A percentile compares a stretch with the other conserved stretches of the same genome.
These are phyloP conservation scores for Zalaria sp. DNA, from an alignment of 2,329 filamentous ascomycete species.

Conservation along the genomic window DNA sequence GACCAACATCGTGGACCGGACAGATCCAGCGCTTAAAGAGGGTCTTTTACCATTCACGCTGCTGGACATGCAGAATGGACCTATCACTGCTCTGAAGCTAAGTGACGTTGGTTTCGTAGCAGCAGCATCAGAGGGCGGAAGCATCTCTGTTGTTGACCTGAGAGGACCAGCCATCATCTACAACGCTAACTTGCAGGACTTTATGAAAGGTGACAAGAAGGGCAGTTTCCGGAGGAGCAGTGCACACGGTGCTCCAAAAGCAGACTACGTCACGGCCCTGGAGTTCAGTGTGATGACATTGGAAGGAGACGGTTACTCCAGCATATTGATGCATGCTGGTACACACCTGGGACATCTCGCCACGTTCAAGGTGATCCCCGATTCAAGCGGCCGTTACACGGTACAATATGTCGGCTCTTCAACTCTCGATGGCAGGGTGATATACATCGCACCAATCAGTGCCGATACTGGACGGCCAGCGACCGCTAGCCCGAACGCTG, in stretches of 20 bases:
- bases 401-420: conserved; percentile 57
- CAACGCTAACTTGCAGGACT: conserved; percentile 55
- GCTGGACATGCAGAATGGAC: conserved; percentile 70
- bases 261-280: conserved; percentile 66
- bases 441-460: conserved; percentile 68
- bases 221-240: conserved; percentile 51
- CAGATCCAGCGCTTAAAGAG: conserved; percentile 61
- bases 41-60: conserved; percentile 69
- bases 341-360: conserved; percentile 71
- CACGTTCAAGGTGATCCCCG: conserved; percentile 82
- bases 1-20: conserved; percentile 58
- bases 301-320: conserved; percentile 89
- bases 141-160: conserved; percentile 71
- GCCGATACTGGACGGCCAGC: conserved; percentile 64
- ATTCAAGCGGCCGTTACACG: conserved; percentile 52
- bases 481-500: conserved; percentile 56
- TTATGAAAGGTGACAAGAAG: conserved; percentile 63
- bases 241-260: conserved; percentile 29
- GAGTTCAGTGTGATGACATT: conserved; percentile 56
- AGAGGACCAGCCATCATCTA: conserved; percentile 78
- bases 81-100: conserved; percentile 64
- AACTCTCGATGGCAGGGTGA: conserved; percentile 50
- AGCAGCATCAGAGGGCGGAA: conserved; percentile 71
- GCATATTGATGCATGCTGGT: conserved; percentile 82
- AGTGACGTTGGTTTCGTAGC: conserved; percentile 92